Percentiles rank a stretch among this genome's conserved stretches.
These are phyloP conservation scores for Colletotrichum tropicicola DNA, from an alignment of 2,329 filamentous ascomycete species.

Conservation along the genomic window DNA sequence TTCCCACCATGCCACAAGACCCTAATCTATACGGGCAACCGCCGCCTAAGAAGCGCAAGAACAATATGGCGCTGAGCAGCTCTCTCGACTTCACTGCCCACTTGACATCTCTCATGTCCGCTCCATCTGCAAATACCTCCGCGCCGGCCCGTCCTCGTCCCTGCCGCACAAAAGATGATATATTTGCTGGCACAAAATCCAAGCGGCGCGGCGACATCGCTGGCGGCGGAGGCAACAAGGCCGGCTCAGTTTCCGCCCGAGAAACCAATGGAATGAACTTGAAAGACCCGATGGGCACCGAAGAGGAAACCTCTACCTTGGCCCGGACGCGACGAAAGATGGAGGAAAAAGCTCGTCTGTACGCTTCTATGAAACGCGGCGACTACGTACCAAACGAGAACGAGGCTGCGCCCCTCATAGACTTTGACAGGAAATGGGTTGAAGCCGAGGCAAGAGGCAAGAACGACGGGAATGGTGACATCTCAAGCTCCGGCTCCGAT, in stretches of 20 bases:
- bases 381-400: constrained; percentile 77
- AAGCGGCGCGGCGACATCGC: constrained; percentile 63
- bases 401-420: constrained; percentile 75
- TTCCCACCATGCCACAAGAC: constrained; percentile 66
- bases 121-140: constrained; percentile 51
- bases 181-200: constrained; percentile 64
- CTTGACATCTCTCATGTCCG: constrained; percentile 78
- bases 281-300: constrained; percentile 62
- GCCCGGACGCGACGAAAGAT: constrained; percentile 81
- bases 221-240: constrained; percentile 49
- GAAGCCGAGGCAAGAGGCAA: constrained; percentile 65
- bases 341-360: constrained; percentile 89
- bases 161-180: constrained; percentile 69
- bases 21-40: constrained; percentile 80
- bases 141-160: constrained; percentile 59
- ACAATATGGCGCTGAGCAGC: constrained; percentile 75
- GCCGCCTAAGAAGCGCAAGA: constrained; percentile 73
- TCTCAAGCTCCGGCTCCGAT: constrained; percentile 55
- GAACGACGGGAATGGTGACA: constrained; percentile 57
- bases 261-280: constrained; percentile 55
- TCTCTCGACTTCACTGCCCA: constrained; percentile 89
- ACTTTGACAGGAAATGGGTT: constrained; percentile 97
- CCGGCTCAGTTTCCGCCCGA: constrained; percentile 51
- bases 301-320: constrained; percentile 73
- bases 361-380: constrained; percentile 91